Base-by-base conservation (phyloP, 495 filamentous ascomycete genomes). In the Umbilicaria muhlenbergii region DNA sequence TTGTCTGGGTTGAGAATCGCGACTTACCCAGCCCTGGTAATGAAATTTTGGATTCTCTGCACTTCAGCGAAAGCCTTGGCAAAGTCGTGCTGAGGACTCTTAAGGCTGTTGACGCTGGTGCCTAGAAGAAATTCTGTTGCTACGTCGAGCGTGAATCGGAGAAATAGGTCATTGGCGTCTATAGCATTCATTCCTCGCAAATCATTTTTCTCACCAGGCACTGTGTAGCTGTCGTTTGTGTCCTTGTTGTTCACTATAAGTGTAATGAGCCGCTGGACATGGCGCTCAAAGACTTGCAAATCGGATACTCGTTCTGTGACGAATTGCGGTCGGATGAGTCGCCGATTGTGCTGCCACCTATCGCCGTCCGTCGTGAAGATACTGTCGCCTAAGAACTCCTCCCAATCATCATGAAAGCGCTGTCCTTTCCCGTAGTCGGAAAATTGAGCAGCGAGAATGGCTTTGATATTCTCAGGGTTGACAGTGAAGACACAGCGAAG, bases 51-150 rank as follows among this genome's bases (percentile, higher is more conserved):
- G 3, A 81, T 63, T 16, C 70, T 60, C 55, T 87, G 83, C 15
- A 83, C 78, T 49, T 83, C 78, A 53, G 62, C 67, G 57, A 91
- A 88, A 12, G 80, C 78, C 38, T 78, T 70, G n/a, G 80, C 80
- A 55, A 91, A 88, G 2, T 61, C 44, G 2, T 56, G 61, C 17
- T 62, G 55, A 5, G 70, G 62, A 42, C 68, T 69, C n/a, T 64
- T 62, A n/a, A 88, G 65, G 50, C 77, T 86, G 47, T 81, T 69
- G 12, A 84, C 75, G 41, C 77, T 75, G 38, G 78, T 64, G 12
- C 88, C 88, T n/a, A 94, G 70, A 32, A 95, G 63, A 55, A 91
- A 94, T 45, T 89, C 82, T 12, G 87, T 91, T 2, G 84, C 77
- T 2, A 78, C 66, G 57, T 95, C 87, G 10, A 95, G 66, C 1